Percentiles rank a stretch among this genome's conserved stretches.
Conservation (phyloP, 257 asterid genomes). For the Nicotiana otophora region DNA sequence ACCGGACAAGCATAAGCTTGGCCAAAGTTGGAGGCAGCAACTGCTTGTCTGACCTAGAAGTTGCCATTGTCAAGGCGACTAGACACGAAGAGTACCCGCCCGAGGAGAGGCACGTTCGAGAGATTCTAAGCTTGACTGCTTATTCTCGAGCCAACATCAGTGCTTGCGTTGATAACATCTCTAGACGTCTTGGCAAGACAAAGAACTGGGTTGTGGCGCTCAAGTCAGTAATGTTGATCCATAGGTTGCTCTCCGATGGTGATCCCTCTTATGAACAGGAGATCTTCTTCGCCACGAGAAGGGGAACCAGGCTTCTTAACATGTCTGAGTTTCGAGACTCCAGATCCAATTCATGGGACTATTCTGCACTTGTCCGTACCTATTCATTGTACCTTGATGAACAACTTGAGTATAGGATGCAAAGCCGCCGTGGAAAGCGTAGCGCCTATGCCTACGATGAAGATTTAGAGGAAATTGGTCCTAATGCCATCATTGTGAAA, state of each 20-base stretch:
- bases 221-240: slow-evolving; percentile 75
- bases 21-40: slow-evolving; percentile 74
- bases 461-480: slow-evolving; percentile 24
- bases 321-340: slow-evolving; percentile 75
- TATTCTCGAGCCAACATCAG: slow-evolving; percentile 62
- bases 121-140: slow-evolving; percentile 60
- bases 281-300: slow-evolving; percentile 77
- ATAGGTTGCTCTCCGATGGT: slow-evolving; percentile 77
- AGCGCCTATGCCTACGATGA: slow-evolving; percentile 30
- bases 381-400: slow-evolving; percentile 77
- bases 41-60: slow-evolving; percentile 71
- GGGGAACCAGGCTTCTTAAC: slow-evolving; percentile 89
- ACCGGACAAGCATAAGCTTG: slow-evolving; percentile 79
- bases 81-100: slow-evolving; percentile 92
- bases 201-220: slow-evolving; percentile 87
- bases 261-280: slow-evolving; percentile 73
- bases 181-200: slow-evolving; percentile 78
- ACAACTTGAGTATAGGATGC: slow-evolving; percentile 78
- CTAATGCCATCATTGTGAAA: slow-evolving; percentile 16
- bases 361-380: slow-evolving; percentile 74
- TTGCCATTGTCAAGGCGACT: slow-evolving; percentile 91
- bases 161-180: slow-evolving; percentile 58
- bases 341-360: slow-evolving; percentile 69
- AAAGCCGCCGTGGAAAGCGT: slow-evolving; percentile 45
- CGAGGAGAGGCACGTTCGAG: slow-evolving; percentile 73